These are phyloP conservation scores for Murraya paniculata DNA, from an alignment of 345 rosid species.

Conservation along the genomic window DNA sequence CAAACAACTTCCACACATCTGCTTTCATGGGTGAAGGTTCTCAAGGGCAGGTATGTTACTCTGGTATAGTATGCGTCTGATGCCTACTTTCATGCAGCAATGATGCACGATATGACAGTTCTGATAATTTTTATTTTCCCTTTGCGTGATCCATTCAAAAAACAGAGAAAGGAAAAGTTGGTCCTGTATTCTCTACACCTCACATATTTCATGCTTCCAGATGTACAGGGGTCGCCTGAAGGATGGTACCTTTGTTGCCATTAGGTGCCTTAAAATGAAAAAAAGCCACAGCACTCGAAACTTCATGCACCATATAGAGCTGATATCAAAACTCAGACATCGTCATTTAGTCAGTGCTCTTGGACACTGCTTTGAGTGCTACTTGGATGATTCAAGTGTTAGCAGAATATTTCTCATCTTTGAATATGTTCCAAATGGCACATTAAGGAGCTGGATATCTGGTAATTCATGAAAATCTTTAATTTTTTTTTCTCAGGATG, in stretches of 20 bases:
- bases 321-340: constrained; percentile 81
- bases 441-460: constrained; percentile 80
- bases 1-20: constrained; percentile 75
- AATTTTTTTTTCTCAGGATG: neutral
- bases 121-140: neutral
- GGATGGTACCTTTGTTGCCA: constrained; percentile 73
- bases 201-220: constrained; percentile 37
- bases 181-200: neutral
- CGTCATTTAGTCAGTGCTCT: constrained; percentile 84
- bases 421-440: constrained; percentile 87
- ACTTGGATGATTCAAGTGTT: constrained; percentile 90
- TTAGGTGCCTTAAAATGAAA: constrained; percentile 85
- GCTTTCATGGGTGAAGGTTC: constrained; percentile 96
- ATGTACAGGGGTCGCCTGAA: constrained; percentile 82
- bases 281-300: constrained; percentile 66
- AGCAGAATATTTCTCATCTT: constrained; percentile 88
- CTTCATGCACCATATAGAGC: constrained; percentile 83
- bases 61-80: neutral
- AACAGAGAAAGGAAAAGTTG: neutral
- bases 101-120: neutral
- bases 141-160: neutral
- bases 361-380: constrained; percentile 93
- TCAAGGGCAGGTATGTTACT: constrained; percentile 68
- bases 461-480: constrained; percentile 42
- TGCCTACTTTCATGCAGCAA: neutral